Evolutionary conservation across 352 stramenopile species (phyloP).

Genomic region (Globisporangium paddicum): DNA sequence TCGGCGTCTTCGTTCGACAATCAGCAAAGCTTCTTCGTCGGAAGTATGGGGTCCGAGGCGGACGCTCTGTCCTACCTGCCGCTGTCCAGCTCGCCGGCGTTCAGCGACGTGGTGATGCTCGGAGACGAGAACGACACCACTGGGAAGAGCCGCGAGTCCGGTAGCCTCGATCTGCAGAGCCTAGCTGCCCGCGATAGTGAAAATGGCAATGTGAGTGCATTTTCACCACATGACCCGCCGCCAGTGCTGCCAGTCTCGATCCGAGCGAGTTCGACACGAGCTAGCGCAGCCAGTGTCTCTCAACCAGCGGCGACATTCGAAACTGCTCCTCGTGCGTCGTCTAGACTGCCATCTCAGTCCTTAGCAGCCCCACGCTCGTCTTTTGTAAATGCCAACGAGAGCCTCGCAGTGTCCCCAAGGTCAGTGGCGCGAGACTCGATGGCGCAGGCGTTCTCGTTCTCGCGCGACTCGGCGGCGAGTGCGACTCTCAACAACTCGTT

Average conservation of each 20-base stretch:
- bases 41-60: slow-evolving; percentile 9
- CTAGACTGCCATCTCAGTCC: not conserved
- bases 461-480: not conserved
- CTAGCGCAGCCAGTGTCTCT: not conserved
- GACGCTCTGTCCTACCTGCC: slow-evolving; percentile 19
- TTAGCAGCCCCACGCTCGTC: not conserved
- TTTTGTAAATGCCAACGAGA: not conserved
- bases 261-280: not conserved
- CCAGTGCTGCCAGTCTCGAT: not conserved
- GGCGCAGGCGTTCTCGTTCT: not conserved
- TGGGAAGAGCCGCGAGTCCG: slow-evolving; percentile 3
- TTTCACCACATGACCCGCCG: not conserved
- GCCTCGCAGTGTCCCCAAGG: not conserved
- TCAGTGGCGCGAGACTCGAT: not conserved
- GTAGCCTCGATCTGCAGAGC: slow-evolving; percentile 1
- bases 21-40: slow-evolving; percentile 31
- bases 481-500: not conserved
- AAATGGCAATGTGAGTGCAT: not conserved
- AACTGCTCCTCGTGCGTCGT: not conserved
- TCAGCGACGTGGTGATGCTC: slow-evolving; percentile 10
- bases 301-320: not conserved
- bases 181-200: not conserved
- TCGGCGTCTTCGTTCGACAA: slow-evolving; percentile 11
- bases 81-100: not conserved
- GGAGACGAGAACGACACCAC: slow-evolving; percentile 1